phyloP scores from a whole-genome alignment of 1,284 basidiomycete genomes.

The Acaromyces ingoldii region DNA sequence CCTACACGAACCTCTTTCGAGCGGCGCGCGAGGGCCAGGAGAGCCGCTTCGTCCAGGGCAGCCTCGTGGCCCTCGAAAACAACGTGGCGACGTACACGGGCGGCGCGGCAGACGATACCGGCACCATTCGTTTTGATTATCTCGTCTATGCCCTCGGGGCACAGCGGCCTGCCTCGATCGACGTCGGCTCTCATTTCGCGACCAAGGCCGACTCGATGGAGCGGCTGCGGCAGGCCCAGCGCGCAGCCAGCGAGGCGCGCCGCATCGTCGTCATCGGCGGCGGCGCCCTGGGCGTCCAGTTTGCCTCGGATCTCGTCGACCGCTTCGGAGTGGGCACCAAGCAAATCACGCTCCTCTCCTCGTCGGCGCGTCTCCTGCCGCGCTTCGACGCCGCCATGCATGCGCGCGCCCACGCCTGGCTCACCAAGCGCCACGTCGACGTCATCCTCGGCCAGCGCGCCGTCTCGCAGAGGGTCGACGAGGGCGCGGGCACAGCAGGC shows the following conservation, averaged over 20 bases:
- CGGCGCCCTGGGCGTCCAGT: conserved; percentile 17
- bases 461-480: conserved; percentile 7
- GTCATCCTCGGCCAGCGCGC: conserved; percentile 14
- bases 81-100: not conserved
- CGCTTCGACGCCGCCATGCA: conserved; percentile 22
- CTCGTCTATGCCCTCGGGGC: conserved; percentile 23
- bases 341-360: conserved; percentile 18
- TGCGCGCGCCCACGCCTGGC: conserved; percentile 5
- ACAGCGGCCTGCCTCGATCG: conserved; percentile 22
- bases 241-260: conserved; percentile 11
- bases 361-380: conserved; percentile 14
- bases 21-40: not conserved
- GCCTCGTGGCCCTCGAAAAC: not conserved
- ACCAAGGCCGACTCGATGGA: not conserved
- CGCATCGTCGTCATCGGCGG: conserved; percentile 21
- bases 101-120: not conserved
- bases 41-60: not conserved
- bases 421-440: conserved; percentile 13
- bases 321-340: conserved; percentile 15
- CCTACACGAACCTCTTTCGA: not conserved
- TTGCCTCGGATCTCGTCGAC: conserved; percentile 20
- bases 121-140: conserved; percentile 18
- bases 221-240: conserved; percentile 18
- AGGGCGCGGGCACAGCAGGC: not conserved
- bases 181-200: no score